phyloP scores from a whole-genome alignment of 768 basidiomycete species.

The Trametes villosa region DNA sequence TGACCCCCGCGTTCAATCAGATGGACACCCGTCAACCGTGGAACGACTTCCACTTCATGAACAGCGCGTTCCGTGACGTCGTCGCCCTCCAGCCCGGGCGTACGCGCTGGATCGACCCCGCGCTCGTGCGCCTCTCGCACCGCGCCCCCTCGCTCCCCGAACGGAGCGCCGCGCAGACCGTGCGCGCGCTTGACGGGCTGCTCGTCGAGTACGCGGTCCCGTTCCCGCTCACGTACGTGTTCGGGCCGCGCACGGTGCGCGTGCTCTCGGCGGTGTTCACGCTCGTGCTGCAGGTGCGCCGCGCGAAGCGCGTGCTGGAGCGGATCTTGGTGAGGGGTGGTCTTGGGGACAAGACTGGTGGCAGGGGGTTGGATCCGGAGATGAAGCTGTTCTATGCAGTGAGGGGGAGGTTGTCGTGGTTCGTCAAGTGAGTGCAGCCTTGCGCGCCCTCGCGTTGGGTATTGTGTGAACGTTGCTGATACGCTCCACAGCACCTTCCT shows the following conservation, averaged over 20 bases:
- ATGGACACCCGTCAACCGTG: slow-evolving; percentile 75
- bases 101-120: slow-evolving; percentile 60
- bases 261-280: slow-evolving; percentile 70
- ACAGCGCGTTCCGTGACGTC: slow-evolving; percentile 74
- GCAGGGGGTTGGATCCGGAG: slow-evolving; percentile 39
- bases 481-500: slow-evolving; percentile 55
- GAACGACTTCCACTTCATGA: slow-evolving; percentile 85
- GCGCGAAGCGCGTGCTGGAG: slow-evolving; percentile 75
- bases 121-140: slow-evolving; percentile 75
- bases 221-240: slow-evolving; percentile 81
- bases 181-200: slow-evolving; percentile 69
- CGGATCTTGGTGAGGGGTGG: slow-evolving; percentile 67
- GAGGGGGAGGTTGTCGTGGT: slow-evolving; percentile 80
- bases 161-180: slow-evolving; percentile 51
- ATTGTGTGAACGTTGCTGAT: background rate
- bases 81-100: slow-evolving; percentile 50
- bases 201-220: slow-evolving; percentile 80
- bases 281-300: slow-evolving; percentile 72
- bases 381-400: slow-evolving; percentile 77
- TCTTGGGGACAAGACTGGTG: slow-evolving; percentile 30
- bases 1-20: slow-evolving; percentile 39
- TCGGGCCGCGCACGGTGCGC: slow-evolving; percentile 58
- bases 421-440: slow-evolving; percentile 83
- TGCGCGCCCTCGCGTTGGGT: no score
- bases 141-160: slow-evolving; percentile 49